Evolutionary conservation across 768 basidiomycete genomes (phyloP), one percentile per base, ranked within the genome.

Genomic region (Calocybe indica): DNA sequence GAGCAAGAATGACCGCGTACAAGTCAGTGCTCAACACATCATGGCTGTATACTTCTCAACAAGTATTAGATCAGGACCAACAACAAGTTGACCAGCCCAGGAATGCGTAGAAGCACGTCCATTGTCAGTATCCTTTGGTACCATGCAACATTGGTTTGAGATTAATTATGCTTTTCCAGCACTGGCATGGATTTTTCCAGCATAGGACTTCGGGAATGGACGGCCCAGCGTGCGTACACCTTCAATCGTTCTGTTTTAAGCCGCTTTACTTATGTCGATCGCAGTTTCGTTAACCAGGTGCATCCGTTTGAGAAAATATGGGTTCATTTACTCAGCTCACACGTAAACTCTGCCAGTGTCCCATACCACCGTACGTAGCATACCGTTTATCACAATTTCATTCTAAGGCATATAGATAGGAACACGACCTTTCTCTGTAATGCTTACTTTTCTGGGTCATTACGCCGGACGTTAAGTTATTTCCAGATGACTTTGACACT

Each of bases 281-380:
- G 13, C 31, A 60, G 57, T 12, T 74, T 74, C 49, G 73, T 75
- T 28, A 75, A 69, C 34, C 70, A 74, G 53, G 54, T 52, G 36
- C 40, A 39, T 35, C 10, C 22, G 22, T 22, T 4, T 22, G 22
- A 22, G 2, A 1, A 22, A 22, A 22, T 22, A 22, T 22, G 22
- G 22, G 22, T 22, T 4, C 22, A 22, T 22, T 22, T 22, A 22
- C 22, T 22, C 22, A 2, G 4, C 22, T 22, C 22, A 22, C 22
- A 22, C 22, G 22, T 22, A 22, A 4, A n/a, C 9, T 41, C 13
- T 34, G 13, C 37, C 44, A 56, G 53, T 75, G 73, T 48, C 74
- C 73, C 2, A 71, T 72, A 11, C 60, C 57, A 7, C 50, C 74
- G 53, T 53, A 41, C 51, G 46, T 41, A n/a, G 13, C 14, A 30